Evolutionary conservation across 192 early-diverging fungal species (phyloP).

Genomic region (Entomortierella lignicola): DNA sequence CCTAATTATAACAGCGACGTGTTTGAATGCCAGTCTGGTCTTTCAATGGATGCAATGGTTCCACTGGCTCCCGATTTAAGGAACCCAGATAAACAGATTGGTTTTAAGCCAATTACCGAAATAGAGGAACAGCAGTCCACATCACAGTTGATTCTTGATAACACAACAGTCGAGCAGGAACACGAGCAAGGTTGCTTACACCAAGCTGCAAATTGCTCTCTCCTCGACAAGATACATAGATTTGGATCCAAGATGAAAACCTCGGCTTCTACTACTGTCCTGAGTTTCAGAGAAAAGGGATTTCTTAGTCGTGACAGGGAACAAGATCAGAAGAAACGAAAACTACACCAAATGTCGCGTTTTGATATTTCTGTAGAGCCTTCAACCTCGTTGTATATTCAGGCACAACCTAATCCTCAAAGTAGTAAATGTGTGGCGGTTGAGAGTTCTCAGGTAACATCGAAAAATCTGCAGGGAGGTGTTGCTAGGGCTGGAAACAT

Average conservation of each 20-base stretch:
- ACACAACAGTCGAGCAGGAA: not conserved
- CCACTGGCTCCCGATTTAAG: not conserved
- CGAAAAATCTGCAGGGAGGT: no score
- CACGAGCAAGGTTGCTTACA: not conserved
- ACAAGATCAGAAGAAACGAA: not conserved
- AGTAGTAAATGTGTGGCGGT: no score
- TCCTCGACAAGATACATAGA: not conserved
- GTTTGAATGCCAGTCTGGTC: no score
- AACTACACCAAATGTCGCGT: not conserved
- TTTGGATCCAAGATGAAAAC: not conserved
- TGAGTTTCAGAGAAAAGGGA: not conserved
- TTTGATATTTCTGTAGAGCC: not conserved
- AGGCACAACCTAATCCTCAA: not conserved
- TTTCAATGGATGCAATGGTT: no score
- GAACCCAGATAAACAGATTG: not conserved
- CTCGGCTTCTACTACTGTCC: not conserved
- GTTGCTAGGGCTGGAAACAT: no score
- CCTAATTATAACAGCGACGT: no score
- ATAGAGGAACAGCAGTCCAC: not conserved
- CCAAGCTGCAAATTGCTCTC: not conserved
- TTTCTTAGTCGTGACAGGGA: not conserved
- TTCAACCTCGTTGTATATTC: not conserved
- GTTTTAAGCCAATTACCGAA: no score
- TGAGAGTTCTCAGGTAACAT: no score
- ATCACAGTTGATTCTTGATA: not conserved